Evolutionary conservation across 257 asterid genomes (phyloP), one percentile per base, ranked within the genome.

Genomic region (Fraxinus quadrangulata): DNA sequence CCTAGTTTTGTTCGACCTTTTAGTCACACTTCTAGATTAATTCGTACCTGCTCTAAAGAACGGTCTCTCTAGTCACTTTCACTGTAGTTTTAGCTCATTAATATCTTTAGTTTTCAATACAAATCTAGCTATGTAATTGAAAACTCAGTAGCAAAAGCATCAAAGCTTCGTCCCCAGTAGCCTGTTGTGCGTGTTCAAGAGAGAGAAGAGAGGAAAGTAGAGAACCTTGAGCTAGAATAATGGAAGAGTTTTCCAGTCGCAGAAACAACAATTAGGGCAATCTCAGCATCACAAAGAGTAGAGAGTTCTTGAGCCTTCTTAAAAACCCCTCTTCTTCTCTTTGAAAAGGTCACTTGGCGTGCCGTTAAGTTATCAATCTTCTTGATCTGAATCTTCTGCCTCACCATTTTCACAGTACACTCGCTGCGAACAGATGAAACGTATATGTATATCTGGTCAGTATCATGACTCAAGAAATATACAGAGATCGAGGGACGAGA

Each of bases 311-410:
- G 77, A 70, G 88, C 88, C 42, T 86, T 86, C 82, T 86, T 84
- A 74, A 86, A 84, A 84, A 86, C 85, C 76, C 90, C 90, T 86
- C 78, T 80, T 80, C 88, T 82, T 82, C 97, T 81, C 88, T 92
- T 92, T 1, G 97, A 89, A 37, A 90, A 92, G 0, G 96, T 92
- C 70, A 92, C 97, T 42, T 92, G 97, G 59, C 97, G 86, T 5
- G 96, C 89, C 0, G 96, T 81, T 83, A 92, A 76, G 87, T 88
- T 89, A 51, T 92, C 96, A 17, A 92, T 92, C 88, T 88, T 92
- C 90, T 89, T 91, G 77, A 92, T 92, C 89, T 91, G 83, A 49
- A 92, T 92, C 82, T 85, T 92, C 69, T 89, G 92, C 76, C 97
- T 86, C 86, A 92, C 97, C 96, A 92, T 90, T 81, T 31, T 54